Evolutionary conservation across 108 stramenopile species (phyloP).

Genomic region (Schizochytrium sp.): DNA sequence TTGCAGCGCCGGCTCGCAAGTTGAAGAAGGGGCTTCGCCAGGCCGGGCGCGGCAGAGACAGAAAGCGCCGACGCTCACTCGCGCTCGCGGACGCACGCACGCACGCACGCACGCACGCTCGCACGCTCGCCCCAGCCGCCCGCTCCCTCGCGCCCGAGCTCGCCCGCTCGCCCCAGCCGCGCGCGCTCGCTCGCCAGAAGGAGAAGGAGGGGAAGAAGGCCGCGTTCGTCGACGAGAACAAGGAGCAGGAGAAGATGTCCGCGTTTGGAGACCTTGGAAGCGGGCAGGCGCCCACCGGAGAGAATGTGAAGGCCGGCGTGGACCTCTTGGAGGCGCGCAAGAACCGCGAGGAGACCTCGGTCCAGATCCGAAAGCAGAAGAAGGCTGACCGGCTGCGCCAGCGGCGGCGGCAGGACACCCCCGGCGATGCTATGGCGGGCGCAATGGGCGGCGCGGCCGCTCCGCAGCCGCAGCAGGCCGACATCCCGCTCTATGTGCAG

Average conservation of each 20-base stretch:
- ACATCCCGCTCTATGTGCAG: neutral
- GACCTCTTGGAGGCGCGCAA: constrained; percentile 83
- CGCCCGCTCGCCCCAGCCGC: too few relatives aligned
- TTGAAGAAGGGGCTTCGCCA: too few relatives aligned
- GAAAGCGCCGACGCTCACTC: too few relatives aligned
- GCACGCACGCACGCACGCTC: too few relatives aligned
- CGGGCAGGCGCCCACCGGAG: constrained; percentile 28
- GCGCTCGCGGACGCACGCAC: too few relatives aligned
- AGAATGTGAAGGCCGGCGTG: constrained; percentile 82
- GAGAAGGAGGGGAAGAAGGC: neutral
- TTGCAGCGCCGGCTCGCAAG: too few relatives aligned
- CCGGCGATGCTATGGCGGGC: constrained; percentile 62
- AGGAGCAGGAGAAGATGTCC: neutral
- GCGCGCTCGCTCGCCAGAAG: neutral
- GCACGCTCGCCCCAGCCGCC: too few relatives aligned
- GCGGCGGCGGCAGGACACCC: constrained; percentile 57
- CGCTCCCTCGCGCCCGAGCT: too few relatives aligned
- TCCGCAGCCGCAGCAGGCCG: neutral
- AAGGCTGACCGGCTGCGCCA: constrained; percentile 90
- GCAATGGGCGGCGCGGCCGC: constrained; percentile 40
- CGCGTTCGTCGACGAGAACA: neutral
- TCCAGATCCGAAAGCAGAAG: constrained; percentile 93
- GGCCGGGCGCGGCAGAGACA: too few relatives aligned
- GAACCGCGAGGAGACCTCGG: constrained; percentile 83
- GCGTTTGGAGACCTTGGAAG: neutral